Evolutionary conservation across 2,329 filamentous ascomycete species (phyloP).

Genomic region (Diplocarpon rosae): DNA sequence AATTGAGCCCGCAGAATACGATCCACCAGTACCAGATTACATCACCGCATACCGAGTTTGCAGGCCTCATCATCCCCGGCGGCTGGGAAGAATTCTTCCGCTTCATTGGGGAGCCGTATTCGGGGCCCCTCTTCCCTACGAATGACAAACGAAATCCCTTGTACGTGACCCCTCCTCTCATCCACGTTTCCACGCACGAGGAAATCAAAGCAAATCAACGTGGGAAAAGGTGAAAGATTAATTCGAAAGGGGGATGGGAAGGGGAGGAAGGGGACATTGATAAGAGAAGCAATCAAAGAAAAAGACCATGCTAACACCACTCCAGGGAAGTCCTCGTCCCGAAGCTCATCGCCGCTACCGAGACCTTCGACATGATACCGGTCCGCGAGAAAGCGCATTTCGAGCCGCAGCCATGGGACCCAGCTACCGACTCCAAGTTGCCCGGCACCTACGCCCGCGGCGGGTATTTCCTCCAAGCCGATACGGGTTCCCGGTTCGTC

Average conservation of each 20-base stretch:
- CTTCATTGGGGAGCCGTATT: conserved; percentile 41
- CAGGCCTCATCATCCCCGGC: conserved; percentile 44
- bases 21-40: conserved; percentile 45
- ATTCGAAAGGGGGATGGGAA: too few relatives aligned
- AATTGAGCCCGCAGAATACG: conserved; percentile 29
- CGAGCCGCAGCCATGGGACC: conserved; percentile 33
- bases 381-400: conserved; percentile 37
- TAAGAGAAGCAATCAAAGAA: too few relatives aligned
- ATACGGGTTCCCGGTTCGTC: conserved; percentile 32
- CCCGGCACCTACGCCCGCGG: conserved; percentile 28
- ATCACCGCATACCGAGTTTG: conserved; percentile 41
- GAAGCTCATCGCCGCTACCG: conserved; percentile 43
- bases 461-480: conserved; percentile 40
- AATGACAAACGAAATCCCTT: conserved; percentile 40
- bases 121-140: conserved; percentile 39
- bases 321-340: conserved; percentile 33
- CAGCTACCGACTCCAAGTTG: conserved; percentile 29
- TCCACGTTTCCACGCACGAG: neutral
- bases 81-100: conserved; percentile 53
- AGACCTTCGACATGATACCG: conserved; percentile 45
- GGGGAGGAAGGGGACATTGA: too few relatives aligned
- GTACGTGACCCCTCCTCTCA: conserved; percentile 15
- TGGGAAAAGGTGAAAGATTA: too few relatives aligned
- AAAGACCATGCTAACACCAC: neutral
- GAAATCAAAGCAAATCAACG: too few relatives aligned